Base-by-base conservation (phyloP, 1,139 yeast genomes). In the Suhomyces atakaporum region DNA sequence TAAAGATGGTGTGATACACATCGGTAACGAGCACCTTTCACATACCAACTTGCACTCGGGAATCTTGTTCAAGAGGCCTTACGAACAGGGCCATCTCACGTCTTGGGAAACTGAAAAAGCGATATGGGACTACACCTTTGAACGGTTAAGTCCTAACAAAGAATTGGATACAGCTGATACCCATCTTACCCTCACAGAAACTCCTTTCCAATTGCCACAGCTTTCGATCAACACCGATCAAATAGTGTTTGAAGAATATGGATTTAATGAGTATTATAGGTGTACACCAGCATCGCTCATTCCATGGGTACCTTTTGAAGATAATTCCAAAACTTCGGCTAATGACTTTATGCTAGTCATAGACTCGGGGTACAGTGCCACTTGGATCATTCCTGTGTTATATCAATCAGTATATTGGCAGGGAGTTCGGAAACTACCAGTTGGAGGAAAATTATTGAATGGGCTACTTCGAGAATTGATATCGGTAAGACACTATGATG, bases 31-130 rank as follows among this genome's bases (percentile, higher is more conserved):
- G 46, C 84, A 82, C 45, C 54, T 84, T 22, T 59, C 73, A 15
- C 69, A 73, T 20, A 78, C 90, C 30, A 77, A 75, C 43, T 92
- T 89, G 52, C 83, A 80, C 36, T 81, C 95, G 1, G 89, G 94
- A 1, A 71, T 90, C 11, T 73, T 75, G 22, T 77, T 84, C 58
- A 77, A 84, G 42, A 66, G 98, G 36, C 97, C 99, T 0, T 80
- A 79, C 45, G 97, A 89, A 45, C 81, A 83, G 49, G 95, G 97
- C 11, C 95, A 90, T 53, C 63, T 94, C 36, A 80, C 84, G 1
- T 87, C 94, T 25, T 94, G 98, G 98, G 96, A 88, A 46, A 66
- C 87, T 1, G 90, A 94, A 56, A 85, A 84, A 54, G 84, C 85
- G n/a, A 76, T 94, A 3, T 94, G 98, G 98, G 97, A 94, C 57